Evolutionary conservation across 805 yeast species (phyloP), one percentile per base, ranked within the genome.

Genomic region (Monosporozyma yasuniensis): DNA sequence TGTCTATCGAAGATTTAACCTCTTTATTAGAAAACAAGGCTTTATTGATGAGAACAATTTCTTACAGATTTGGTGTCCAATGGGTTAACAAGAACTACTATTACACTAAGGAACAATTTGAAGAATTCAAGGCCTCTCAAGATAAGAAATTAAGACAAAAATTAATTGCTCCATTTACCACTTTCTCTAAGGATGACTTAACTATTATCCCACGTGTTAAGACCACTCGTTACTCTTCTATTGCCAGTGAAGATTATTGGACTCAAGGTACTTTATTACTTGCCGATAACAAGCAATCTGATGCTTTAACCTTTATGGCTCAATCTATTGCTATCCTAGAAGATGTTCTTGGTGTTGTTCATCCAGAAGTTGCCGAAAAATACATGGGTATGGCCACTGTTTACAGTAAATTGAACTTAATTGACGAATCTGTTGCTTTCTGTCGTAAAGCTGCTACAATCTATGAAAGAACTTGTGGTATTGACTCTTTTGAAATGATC

Each of bases 1-100:
- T 88, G 42, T 72, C 81, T 1, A 64, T 60, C 0, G 66, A 72
- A 46, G 83, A 87, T 84, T 47, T 66, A 30, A 51, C 56, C 11
- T 58, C 66, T 1, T 55, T 62, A 16, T 52, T 76, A 35, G 64
- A 63, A 27, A 66, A 72, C 3, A 79, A 77, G 47, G 55, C 66
- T 34, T 53, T 64, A 34, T 61, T 84, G 42, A 72, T 87, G 59
- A 81, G 90, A 69, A 85, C 83, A 56, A 73, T 89, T 54, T 81
- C 96, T 10, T 59, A 72, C 48, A 84, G 86, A 67, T 79, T 82
- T 57, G 98, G 98, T 68, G 79, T 91, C 48, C 99, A 93, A 72
- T 83, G 96, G 86, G 69, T 72, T 52, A 72, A 69, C 54, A 67
- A 69, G 53, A 61, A 63, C 22, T 68, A 71, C 52, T 66, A 56